Base-by-base conservation (phyloP, 371 early-diverging fungal species). In the Parasitella parasitica region DNA sequence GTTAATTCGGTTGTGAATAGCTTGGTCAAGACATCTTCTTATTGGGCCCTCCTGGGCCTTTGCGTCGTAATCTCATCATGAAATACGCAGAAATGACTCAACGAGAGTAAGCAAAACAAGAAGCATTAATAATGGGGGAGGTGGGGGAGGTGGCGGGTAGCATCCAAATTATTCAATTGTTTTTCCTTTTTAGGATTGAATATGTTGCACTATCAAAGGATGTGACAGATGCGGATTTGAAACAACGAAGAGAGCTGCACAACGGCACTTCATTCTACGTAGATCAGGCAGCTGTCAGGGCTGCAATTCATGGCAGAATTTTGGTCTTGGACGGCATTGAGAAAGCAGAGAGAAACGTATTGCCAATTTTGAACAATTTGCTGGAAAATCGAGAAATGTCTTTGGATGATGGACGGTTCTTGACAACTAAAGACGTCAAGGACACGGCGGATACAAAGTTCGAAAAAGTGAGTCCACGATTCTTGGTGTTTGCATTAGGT, bases 301-400 rank as follows among this genome's bases (percentile, higher is more conserved):
- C 94, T 5, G 94, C 94, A 8, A 84, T 88, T 20, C 76, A 92
- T 36, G 94, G 94, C 6, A 73, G 93, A 28, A 86, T 94, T 50
- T 58, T 93, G 50, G 83, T 94, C 5, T 71, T 94, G 57, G 94
- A 94, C 61, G 92, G 93, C 24, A 86, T 92, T 54, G 91, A 91
- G 69, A 91, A 91, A 64, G 92, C 94, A 0, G 94, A 94, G 57
- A 86, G 94, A 15, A 94, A 94, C 61, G 92, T 94, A 1, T 73
- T 94, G 43, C 94, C 94, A 2, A 88, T 94, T 24, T 72, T 94
- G 59, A 94, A 94, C 76, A 94, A 94, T 67, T 70, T 94, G 57
- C 68, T 94, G 41, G 94, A 94, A 67, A 94, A 94, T 64, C 77
- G 94, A 41, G 94, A 94, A 77, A 93, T 94, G 93, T 73, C 86